These are phyloP conservation scores for Phytophthora boehmeriae DNA, from an alignment of 352 stramenopile genomes.

Conservation along the genomic window DNA sequence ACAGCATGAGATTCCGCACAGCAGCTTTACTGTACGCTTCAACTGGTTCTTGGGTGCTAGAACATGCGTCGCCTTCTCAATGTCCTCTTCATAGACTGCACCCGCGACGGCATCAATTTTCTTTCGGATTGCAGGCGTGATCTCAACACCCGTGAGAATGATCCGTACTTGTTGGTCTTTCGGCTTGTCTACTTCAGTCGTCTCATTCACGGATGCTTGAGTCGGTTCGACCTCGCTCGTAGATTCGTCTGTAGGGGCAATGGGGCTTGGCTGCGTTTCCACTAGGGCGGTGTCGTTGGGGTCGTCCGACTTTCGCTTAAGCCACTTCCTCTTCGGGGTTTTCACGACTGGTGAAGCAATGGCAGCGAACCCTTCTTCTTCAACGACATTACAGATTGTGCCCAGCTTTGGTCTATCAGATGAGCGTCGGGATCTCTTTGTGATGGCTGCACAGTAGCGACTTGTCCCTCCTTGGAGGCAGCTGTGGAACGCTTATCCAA, in stretches of 20 bases:
- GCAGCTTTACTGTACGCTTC: slow-evolving; percentile 65
- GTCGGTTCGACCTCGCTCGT: slow-evolving; percentile 27
- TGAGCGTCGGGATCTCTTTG: slow-evolving; percentile 21
- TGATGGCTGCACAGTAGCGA: background rate
- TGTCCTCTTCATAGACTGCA: slow-evolving; percentile 49
- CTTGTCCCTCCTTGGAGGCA: slow-evolving; percentile 11
- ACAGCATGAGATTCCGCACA: slow-evolving; percentile 63
- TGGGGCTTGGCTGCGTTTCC: slow-evolving; percentile 25
- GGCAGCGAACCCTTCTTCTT: slow-evolving; percentile 3
- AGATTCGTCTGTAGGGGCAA: slow-evolving; percentile 27
- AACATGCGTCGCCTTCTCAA: slow-evolving; percentile 55
- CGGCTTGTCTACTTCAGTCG: slow-evolving; percentile 7
- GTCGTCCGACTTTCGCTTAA: slow-evolving; percentile 45
- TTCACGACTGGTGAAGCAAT: slow-evolving; percentile 27
- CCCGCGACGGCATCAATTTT: slow-evolving; percentile 49
- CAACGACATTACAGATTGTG: background rate
- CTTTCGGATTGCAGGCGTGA: slow-evolving; percentile 43
- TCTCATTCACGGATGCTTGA: slow-evolving; percentile 21
- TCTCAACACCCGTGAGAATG: slow-evolving; percentile 58
- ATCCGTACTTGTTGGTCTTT: slow-evolving; percentile 36
- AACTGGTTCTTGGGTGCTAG: slow-evolving; percentile 48
- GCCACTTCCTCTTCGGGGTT: slow-evolving; percentile 42
- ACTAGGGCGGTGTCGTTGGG: slow-evolving; percentile 23
- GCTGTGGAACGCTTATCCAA: slow-evolving; percentile 6
- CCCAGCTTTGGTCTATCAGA: slow-evolving; percentile 7